Percentiles rank a stretch among this genome's conserved stretches.
Conservation (phyloP, 768 basidiomycete genomes). For the Tricholoma hemisulphureum region DNA sequence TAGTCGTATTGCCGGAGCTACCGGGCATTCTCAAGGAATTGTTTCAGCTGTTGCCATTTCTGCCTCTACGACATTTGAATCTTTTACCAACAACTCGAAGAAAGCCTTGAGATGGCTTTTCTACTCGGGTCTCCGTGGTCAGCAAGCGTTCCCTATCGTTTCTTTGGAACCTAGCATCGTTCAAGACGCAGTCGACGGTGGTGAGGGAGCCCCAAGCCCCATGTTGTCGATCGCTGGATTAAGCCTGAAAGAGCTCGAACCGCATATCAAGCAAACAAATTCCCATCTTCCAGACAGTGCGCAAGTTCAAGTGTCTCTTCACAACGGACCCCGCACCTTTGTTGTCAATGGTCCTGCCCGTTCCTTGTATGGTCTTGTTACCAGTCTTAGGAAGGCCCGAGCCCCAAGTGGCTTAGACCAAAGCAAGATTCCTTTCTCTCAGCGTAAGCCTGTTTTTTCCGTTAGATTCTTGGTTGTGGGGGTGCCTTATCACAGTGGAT, state of each 20-base stretch:
- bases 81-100: constrained; percentile 69
- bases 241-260: constrained; percentile 68
- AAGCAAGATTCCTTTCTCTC: constrained; percentile 90
- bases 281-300: constrained; percentile 77
- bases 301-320: constrained; percentile 80
- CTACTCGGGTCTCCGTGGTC: constrained; percentile 89
- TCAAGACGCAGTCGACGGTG: constrained; percentile 84
- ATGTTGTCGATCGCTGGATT: constrained; percentile 93
- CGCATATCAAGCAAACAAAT: constrained; percentile 86
- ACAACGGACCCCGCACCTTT: constrained; percentile 89
- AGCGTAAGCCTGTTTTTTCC: constrained; percentile 91
- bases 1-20: constrained; percentile 74
- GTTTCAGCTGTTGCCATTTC: constrained; percentile 91
- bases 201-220: constrained; percentile 89
- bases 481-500: constrained; percentile 93
- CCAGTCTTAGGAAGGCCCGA: constrained; percentile 83
- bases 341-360: constrained; percentile 92
- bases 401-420: constrained; percentile 89
- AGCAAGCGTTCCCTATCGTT: constrained; percentile 91
- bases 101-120: constrained; percentile 93
- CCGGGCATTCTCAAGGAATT: constrained; percentile 97
- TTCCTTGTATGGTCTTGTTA: constrained; percentile 92
- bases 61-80: constrained; percentile 71
- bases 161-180: constrained; percentile 86
- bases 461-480: constrained; percentile 93